A percentile compares a stretch with the other conserved stretches of the same genome.
These are phyloP conservation scores for Fusarium nematophilum DNA, from an alignment of 2,329 filamentous ascomycete genomes.

Conservation along the genomic window DNA sequence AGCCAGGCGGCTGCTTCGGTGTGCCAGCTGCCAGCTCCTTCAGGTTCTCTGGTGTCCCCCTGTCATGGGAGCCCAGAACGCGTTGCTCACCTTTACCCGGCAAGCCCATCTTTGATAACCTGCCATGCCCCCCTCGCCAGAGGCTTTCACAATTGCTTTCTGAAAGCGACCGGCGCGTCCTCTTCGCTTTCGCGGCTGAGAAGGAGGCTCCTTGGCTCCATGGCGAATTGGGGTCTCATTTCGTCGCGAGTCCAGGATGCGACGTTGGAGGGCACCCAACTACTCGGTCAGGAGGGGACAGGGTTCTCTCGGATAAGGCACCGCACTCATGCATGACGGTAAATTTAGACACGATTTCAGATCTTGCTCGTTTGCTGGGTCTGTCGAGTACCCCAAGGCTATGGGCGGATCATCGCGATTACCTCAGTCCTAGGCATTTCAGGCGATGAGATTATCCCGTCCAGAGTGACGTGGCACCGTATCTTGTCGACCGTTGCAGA, in stretches of 20 bases:
- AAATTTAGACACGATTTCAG: slow-evolving; percentile 40
- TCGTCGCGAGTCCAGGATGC: slow-evolving; percentile 33
- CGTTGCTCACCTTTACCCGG: slow-evolving; percentile 17
- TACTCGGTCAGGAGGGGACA: slow-evolving; percentile 41
- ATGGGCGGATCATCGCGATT: slow-evolving; percentile 11
- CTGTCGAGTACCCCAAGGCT: slow-evolving; percentile 17
- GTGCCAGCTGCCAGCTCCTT: slow-evolving; percentile 16
- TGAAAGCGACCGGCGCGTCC: slow-evolving; percentile 28
- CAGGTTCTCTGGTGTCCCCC: slow-evolving; percentile 32
- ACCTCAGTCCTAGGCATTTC: slow-evolving; percentile 7
- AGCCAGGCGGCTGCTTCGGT: slow-evolving; percentile 19
- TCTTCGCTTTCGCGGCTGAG: slow-evolving; percentile 29
- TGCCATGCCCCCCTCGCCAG: slow-evolving; percentile 36
- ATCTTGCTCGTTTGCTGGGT: slow-evolving; percentile 29
- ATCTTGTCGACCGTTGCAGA: slow-evolving; percentile 24
- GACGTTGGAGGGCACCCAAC: slow-evolving; percentile 37
- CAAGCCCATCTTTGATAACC: slow-evolving; percentile 24
- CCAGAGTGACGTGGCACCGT: slow-evolving; percentile 40
- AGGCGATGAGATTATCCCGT: slow-evolving; percentile 11
- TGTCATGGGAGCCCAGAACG: slow-evolving; percentile 21
- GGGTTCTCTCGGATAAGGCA: slow-evolving; percentile 37
- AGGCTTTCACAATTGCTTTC: slow-evolving; percentile 30
- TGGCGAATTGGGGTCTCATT: slow-evolving; percentile 29
- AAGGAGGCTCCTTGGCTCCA: slow-evolving; percentile 21
- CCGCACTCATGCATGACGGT: slow-evolving; percentile 34